A percentile compares a stretch with the other conserved stretches of the same genome.
phyloP scores from a whole-genome alignment of 2,329 filamentous ascomycete genomes.

The Grosmannia huntii region DNA sequence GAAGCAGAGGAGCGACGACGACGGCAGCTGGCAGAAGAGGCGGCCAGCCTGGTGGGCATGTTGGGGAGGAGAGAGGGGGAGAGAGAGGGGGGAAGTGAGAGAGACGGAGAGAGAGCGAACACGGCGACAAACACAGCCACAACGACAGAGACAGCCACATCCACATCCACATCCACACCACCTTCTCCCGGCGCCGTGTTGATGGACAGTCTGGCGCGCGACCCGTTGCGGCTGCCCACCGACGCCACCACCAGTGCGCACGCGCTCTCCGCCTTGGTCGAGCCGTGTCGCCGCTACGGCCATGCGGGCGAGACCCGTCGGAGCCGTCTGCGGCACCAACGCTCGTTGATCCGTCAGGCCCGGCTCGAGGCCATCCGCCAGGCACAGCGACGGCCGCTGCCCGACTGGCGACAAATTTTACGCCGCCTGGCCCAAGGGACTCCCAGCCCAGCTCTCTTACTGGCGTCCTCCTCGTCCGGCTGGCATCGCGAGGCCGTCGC shows the following conservation, averaged over 20 bases:
- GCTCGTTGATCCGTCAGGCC: conserved; percentile 22
- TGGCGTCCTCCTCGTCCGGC: not conserved
- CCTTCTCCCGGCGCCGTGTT: conserved; percentile 11
- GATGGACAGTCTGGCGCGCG: conserved; percentile 12
- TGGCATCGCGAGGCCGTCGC: conserved; percentile 14
- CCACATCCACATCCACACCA: too few relatives aligned
- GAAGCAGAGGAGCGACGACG: conserved; percentile 1
- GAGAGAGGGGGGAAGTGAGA: too few relatives aligned
- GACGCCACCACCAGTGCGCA: not conserved
- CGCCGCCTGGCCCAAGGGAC: conserved; percentile 19
- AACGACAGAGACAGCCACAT: too few relatives aligned
- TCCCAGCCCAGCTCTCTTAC: not conserved
- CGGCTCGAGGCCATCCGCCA: conserved; percentile 22
- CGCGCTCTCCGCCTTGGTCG: conserved; percentile 17
- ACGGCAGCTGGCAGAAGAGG: not conserved
- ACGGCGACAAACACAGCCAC: too few relatives aligned
- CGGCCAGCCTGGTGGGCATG: not conserved
- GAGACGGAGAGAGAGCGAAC: too few relatives aligned
- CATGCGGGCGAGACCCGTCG: conserved; percentile 12
- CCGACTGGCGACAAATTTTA: conserved; percentile 29
- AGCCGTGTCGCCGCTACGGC: conserved; percentile 13
- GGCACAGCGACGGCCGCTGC: conserved; percentile 16
- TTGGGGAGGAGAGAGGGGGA: too few relatives aligned
- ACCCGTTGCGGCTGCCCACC: conserved; percentile 14
- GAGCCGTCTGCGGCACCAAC: conserved; percentile 12